Evolutionary conservation across 2,329 filamentous ascomycete species (phyloP), one percentile per base, ranked within the genome.

Genomic region (Penicillium sp.): DNA sequence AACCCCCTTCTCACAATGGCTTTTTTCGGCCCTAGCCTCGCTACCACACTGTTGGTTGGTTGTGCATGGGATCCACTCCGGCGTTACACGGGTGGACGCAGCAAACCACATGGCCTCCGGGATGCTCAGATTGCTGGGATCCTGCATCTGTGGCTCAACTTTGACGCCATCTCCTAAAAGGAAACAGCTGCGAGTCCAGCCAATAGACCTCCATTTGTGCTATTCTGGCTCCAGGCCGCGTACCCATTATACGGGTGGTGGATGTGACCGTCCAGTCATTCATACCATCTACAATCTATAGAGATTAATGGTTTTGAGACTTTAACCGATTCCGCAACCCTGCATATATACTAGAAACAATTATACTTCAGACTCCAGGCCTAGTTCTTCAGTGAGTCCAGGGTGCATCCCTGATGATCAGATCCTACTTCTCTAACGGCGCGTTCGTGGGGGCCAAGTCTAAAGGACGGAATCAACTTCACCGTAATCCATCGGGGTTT

Each of bases 381-480:
- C 46, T 24, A 21, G 47, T 16, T 46, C n/a, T 35, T 27, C 43
- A 6, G 14, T 10, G 14, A 14, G 14, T 16, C 6, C 24, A 42
- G 22, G 21, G 22, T 50, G 16, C 14, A 27, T 39, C 35, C 49
- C 24, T 50, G 27, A 52, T 52, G 44, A 58, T 49, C 47, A 26
- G 48, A 49, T 50, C 35, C 52, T 37, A 22, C 31, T 42, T 31
- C 33, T 43, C 39, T 42, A 66, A 65, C 64, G 61, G 61, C 49
- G 56, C 31, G 57, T 61, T 58, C 57, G 59, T 65, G 61, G 61
- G 64, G 62, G 63, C 60, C 59, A 54, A 37, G 10, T 19, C 39
- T 39, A 29, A 14, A 39, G 35, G n/a, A 33, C 49, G 47, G 47
- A 54, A 56, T 39, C 19, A 21, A 24, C 21, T 26, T 35, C 39